Percentiles rank a stretch among this genome's conserved stretches.
Evolutionary conservation across 2,329 filamentous ascomycete genomes (phyloP).

Genomic region (Calonectria hawksworthii): DNA sequence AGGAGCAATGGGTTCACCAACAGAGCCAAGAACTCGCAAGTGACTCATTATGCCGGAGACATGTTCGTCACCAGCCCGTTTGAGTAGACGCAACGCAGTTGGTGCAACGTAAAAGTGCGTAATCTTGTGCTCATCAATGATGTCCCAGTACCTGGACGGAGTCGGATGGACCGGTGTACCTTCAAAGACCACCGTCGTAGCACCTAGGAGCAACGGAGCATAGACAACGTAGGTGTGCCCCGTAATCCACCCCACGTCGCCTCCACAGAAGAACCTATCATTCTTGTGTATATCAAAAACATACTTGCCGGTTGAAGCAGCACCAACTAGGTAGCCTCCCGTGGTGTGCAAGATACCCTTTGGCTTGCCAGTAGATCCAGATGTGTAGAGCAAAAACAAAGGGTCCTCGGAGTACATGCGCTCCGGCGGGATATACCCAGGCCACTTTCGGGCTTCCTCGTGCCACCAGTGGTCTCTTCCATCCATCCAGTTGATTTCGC

Average conservation of each 20-base stretch:
- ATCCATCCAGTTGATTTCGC: constrained; percentile 85
- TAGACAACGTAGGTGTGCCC: constrained; percentile 97
- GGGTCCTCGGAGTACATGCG: constrained; percentile 91
- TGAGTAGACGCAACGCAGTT: constrained; percentile 88
- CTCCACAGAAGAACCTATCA: constrained; percentile 93
- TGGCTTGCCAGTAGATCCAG: constrained; percentile 94
- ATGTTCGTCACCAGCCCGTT: constrained; percentile 90
- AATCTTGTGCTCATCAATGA: constrained; percentile 89
- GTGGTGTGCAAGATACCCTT: constrained; percentile 98
- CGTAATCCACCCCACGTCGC: constrained; percentile 97
- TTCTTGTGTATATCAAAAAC: constrained; percentile 94
- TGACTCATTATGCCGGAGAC: constrained; percentile 82
- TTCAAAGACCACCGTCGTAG: constrained; percentile 93
- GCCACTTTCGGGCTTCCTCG: constrained; percentile 94
- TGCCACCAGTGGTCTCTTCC: constrained; percentile 96
- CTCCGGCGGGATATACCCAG: constrained; percentile 87
- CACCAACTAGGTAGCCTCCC: constrained; percentile 88
- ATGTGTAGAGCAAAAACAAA: constrained; percentile 94
- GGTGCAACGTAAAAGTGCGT: constrained; percentile 97
- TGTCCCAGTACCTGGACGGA: constrained; percentile 96
- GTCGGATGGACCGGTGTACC: constrained; percentile 94
- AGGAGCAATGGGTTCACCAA: constrained; percentile 95
- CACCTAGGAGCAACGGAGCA: constrained; percentile 87
- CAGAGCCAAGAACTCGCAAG: constrained; percentile 87
- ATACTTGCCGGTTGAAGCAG: constrained; percentile 92